Conservation (phyloP, 2,329 filamentous ascomycete species). For the Trichoderma arundinaceum region DNA sequence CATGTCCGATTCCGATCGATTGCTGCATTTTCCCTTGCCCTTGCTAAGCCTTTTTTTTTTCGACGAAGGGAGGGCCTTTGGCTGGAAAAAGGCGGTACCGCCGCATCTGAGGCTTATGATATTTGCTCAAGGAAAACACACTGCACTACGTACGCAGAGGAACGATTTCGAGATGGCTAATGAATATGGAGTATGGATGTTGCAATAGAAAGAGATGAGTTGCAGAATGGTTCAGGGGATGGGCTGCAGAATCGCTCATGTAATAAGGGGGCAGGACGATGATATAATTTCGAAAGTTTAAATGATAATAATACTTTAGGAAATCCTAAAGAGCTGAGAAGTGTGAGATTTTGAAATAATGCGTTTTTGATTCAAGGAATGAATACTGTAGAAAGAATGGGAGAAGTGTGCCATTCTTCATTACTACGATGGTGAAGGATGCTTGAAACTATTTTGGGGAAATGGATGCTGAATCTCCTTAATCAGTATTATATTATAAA, state of each 20-base stretch:
- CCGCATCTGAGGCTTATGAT: neutral
- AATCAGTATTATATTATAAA: too few relatives aligned
- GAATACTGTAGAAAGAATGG: too few relatives aligned
- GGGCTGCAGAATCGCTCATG: neutral
- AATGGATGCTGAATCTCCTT: too few relatives aligned
- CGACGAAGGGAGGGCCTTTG: neutral
- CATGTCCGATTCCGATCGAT: slow-evolving; percentile 46
- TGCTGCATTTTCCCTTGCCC: slow-evolving; percentile 43
- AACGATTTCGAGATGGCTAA: neutral
- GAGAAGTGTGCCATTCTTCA: too few relatives aligned
- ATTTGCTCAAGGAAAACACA: neutral
- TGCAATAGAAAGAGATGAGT: neutral
- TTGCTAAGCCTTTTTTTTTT: slow-evolving; percentile 33
- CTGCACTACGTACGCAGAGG: neutral
- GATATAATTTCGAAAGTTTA: neutral
- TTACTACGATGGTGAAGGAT: too few relatives aligned
- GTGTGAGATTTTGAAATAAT: too few relatives aligned
- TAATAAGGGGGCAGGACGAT: neutral
- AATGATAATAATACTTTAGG: too few relatives aligned
- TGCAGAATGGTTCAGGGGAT: neutral
- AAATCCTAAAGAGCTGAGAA: too few relatives aligned
- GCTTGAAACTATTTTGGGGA: too few relatives aligned
- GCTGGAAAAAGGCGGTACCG: neutral
- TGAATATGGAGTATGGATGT: neutral
- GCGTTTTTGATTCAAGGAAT: too few relatives aligned